Conservation (phyloP, 331 rosid genomes). For the Spiraea crenata region DNA sequence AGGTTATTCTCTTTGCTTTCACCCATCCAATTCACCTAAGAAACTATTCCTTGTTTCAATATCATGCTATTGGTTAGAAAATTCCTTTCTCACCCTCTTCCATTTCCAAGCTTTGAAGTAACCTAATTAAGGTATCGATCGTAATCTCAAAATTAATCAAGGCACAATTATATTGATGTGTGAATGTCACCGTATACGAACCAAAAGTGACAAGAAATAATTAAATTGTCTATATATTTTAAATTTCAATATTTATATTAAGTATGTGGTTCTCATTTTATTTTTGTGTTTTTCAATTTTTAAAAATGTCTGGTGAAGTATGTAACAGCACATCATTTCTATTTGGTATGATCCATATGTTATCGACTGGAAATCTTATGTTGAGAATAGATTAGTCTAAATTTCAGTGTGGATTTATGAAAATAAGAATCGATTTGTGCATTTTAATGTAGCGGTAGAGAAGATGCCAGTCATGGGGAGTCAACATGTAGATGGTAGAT, state of each 20-base stretch:
- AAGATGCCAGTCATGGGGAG: neutral
- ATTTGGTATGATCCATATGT: neutral
- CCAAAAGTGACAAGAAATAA: neutral
- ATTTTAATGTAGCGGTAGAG: neutral
- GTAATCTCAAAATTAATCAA: no score
- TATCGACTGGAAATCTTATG: neutral
- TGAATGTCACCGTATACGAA: neutral
- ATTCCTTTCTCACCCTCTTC: neutral
- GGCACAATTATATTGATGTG: neutral
- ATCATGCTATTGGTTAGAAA: neutral
- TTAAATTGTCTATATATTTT: neutral
- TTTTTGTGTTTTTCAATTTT: neutral
- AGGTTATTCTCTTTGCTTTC: slow-evolving; percentile 17
- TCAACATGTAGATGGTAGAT: neutral
- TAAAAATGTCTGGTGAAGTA: no score
- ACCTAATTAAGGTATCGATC: neutral
- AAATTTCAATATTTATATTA: neutral
- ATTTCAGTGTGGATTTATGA: neutral
- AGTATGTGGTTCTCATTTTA: neutral
- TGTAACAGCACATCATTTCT: neutral
- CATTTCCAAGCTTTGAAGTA: neutral
- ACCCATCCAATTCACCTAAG: slow-evolving; percentile 9
- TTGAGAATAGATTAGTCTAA: neutral
- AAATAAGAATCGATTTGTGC: neutral
- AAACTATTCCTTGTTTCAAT: neutral